Conservation (phyloP, 345 rosid genomes). For the Nephelium lappaceum region DNA sequence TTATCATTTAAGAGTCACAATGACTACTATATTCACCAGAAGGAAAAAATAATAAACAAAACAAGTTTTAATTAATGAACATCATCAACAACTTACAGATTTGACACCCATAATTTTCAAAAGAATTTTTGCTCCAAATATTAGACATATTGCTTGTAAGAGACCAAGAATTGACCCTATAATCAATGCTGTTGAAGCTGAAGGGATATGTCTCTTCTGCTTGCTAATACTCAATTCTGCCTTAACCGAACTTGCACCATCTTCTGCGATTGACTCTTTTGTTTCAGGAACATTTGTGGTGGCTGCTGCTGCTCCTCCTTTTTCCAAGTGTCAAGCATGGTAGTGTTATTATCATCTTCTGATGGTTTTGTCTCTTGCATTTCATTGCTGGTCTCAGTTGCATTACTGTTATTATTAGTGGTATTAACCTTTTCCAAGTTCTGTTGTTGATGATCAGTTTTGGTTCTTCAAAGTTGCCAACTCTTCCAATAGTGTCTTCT, state of each 20-base stretch:
- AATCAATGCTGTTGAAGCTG: constrained; percentile 89
- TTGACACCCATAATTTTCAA: constrained; percentile 78
- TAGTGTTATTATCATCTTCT: too few relatives aligned
- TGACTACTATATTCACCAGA: not conserved
- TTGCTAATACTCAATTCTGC: constrained; percentile 17
- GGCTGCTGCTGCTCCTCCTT: not conserved
- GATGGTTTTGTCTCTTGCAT: too few relatives aligned
- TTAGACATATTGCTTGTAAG: constrained; percentile 66
- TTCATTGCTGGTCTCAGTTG: too few relatives aligned
- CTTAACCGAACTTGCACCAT: constrained; percentile 13
- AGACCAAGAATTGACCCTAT: constrained; percentile 77
- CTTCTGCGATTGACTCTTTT: not conserved
- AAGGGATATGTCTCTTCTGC: constrained; percentile 59
- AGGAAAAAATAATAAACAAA: not conserved
- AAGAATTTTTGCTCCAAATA: constrained; percentile 63
- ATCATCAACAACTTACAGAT: constrained; percentile 50
- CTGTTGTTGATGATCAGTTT: not conserved
- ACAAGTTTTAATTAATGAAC: not conserved
- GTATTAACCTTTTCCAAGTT: constrained; percentile 18
- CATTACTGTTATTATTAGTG: too few relatives aligned
- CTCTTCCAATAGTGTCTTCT: constrained; percentile 71
- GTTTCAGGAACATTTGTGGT: too few relatives aligned
- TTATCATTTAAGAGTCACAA: not conserved
- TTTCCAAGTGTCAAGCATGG: too few relatives aligned
- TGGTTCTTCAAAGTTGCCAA: too few relatives aligned